A percentile compares a stretch with the other conserved stretches of the same genome.
phyloP scores from a whole-genome alignment of 75 land plant species.

The Ceratopteris richardii region DNA sequence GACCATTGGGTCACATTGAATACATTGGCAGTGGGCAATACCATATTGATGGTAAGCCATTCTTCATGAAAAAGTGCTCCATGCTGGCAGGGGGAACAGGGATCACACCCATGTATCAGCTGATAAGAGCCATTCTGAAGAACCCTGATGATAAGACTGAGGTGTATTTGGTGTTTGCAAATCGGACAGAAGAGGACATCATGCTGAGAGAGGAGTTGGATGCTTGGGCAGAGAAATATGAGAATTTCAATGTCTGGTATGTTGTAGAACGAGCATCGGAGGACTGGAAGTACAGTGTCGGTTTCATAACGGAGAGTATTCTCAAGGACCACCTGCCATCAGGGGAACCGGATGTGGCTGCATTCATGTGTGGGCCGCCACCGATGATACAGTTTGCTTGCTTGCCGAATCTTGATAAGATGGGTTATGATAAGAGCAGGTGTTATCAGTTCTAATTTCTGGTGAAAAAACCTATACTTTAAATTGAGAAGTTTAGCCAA shows the following conservation, averaged over 20 bases:
- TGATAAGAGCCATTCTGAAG: constrained; percentile 57
- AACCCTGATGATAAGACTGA: constrained; percentile 71
- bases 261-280: constrained; percentile 41
- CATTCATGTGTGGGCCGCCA: constrained; percentile 82
- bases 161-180: constrained; percentile 69
- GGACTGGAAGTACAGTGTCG: constrained; percentile 53
- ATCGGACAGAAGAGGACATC: constrained; percentile 70
- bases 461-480: no score
- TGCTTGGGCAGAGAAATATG: constrained; percentile 37
- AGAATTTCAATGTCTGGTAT: constrained; percentile 74
- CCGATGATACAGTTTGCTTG: constrained; percentile 69
- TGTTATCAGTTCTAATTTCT: constrained; percentile 46
- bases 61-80: constrained; percentile 44
- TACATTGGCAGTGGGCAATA: constrained; percentile 66
- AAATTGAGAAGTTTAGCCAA: no score
- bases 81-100: constrained; percentile 96
- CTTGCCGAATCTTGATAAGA: constrained; percentile 62
- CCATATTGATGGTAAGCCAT: constrained; percentile 37
- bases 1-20: constrained; percentile 82
- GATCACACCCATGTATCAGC: constrained; percentile 86
- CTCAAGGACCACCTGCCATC: constrained; percentile 57
- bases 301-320: constrained; percentile 46
- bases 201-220: constrained; percentile 72
- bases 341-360: constrained; percentile 33
- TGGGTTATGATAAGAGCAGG: constrained; percentile 44